Evolutionary conservation across 2,329 filamentous ascomycete genomes (phyloP).

Genomic region (Ceratocystis colombiana): DNA sequence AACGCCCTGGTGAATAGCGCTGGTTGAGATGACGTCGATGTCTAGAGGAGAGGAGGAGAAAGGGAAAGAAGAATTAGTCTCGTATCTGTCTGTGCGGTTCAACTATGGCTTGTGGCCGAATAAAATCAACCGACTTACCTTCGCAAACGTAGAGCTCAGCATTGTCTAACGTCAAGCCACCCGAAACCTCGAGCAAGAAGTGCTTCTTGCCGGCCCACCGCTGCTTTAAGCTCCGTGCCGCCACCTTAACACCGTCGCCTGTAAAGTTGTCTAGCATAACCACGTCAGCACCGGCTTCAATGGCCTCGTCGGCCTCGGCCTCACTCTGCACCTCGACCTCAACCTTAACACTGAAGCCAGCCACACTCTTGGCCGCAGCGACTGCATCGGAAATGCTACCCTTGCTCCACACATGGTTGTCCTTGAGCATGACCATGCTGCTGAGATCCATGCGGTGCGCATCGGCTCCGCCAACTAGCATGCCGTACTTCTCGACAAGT

Average conservation of each 20-base stretch:
- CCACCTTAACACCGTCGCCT: conserved; percentile 62
- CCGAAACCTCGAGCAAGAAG: conserved; percentile 85
- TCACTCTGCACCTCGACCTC: conserved; percentile 87
- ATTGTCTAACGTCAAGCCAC: conserved; percentile 77
- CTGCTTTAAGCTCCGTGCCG: conserved; percentile 65
- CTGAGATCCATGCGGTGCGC: conserved; percentile 83
- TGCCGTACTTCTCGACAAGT: conserved; percentile 94
- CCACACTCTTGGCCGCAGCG: conserved; percentile 67
- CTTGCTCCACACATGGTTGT: conserved; percentile 93
- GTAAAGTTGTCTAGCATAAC: conserved; percentile 97
- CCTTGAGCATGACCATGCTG: conserved; percentile 97
- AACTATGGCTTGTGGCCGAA: neutral
- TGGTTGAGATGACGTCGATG: conserved; percentile 92
- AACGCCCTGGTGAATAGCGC: conserved; percentile 92
- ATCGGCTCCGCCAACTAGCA: conserved; percentile 88
- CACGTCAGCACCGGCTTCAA: conserved; percentile 81
- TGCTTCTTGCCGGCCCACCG: conserved; percentile 64
- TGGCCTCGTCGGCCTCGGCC: conserved; percentile 81
- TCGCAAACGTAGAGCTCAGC: conserved; percentile 69
- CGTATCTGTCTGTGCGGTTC: no score
- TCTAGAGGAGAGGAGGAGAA: conserved; percentile 40
- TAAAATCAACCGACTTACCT: conserved; percentile 41
- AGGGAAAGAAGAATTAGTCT: conserved; percentile 22
- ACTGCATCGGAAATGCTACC: conserved; percentile 82
- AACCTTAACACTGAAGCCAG: conserved; percentile 84